A percentile compares a stretch with the other conserved stretches of the same genome.
phyloP scores from a whole-genome alignment of 306 rosid genomes.

The Senna siamea region DNA sequence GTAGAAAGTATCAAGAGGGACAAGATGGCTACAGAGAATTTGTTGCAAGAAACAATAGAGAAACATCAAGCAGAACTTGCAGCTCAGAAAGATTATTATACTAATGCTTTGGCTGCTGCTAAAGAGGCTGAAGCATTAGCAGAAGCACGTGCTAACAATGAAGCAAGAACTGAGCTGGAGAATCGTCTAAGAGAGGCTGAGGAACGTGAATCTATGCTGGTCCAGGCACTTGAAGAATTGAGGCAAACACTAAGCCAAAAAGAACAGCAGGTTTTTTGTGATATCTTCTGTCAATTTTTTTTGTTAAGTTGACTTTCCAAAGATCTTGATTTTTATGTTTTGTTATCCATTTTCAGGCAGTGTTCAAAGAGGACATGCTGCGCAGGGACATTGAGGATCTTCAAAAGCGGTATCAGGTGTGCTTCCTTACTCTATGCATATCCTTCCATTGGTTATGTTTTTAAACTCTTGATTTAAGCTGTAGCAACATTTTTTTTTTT shows the following conservation, averaged over 20 bases:
- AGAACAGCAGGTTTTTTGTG: conserved; percentile 89
- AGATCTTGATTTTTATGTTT: conserved; percentile 18
- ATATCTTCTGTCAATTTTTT: conserved; percentile 33
- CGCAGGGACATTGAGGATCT: conserved; percentile 94
- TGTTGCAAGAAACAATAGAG: conserved; percentile 84
- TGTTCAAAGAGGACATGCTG: conserved; percentile 88
- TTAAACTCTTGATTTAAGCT: conserved; percentile 20
- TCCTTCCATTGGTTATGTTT: conserved; percentile 26
- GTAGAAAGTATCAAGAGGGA: conserved; percentile 84
- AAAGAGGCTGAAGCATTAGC: conserved; percentile 84
- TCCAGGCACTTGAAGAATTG: conserved; percentile 93
- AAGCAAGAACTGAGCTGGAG: conserved; percentile 81
- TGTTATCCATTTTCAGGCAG: conserved; percentile 61
- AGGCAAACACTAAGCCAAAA: conserved; percentile 90
- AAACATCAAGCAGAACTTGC: conserved; percentile 73
- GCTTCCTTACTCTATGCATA: conserved; percentile 38
- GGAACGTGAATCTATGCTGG: conserved; percentile 93
- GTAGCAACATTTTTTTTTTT: conserved; percentile 1
- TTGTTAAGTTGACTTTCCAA: conserved; percentile 33
- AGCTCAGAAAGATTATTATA: conserved; percentile 71
- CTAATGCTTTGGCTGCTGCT: conserved; percentile 75
- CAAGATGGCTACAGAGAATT: conserved; percentile 77
- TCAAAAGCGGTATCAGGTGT: conserved; percentile 92
- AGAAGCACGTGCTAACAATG: conserved; percentile 72
- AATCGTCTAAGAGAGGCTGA: conserved; percentile 67